Conservation (phyloP, 768 basidiomycete genomes). For the Serendipita sp. region DNA sequence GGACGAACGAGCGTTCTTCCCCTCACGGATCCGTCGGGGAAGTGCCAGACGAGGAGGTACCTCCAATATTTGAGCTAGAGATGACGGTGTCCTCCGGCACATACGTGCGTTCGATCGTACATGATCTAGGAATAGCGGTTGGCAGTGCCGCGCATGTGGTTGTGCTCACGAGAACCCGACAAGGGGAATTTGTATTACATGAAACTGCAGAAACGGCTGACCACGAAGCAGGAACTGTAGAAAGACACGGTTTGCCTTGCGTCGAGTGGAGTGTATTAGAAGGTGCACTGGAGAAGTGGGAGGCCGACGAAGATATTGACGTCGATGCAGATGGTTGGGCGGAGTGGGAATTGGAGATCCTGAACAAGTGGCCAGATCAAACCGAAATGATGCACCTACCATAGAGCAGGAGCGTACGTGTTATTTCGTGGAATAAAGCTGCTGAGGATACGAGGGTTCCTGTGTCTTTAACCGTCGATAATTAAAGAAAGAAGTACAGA, state of each 20-base stretch:
- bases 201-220: slow-evolving; percentile 6
- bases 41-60: slow-evolving; percentile 19
- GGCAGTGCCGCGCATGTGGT: slow-evolving; percentile 90
- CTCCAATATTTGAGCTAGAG: slow-evolving; percentile 67
- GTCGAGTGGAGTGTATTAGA: slow-evolving; percentile 62
- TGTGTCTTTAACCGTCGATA: too few relatives aligned
- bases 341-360: slow-evolving; percentile 71
- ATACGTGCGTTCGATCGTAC: slow-evolving; percentile 89
- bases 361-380: slow-evolving; percentile 25
- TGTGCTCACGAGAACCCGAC: slow-evolving; percentile 71
- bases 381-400: too few relatives aligned
- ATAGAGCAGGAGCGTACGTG: too few relatives aligned
- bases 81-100: slow-evolving; percentile 96
- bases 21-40: slow-evolving; percentile 19
- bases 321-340: slow-evolving; percentile 47
- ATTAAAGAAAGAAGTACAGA: too few relatives aligned
- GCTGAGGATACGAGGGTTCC: too few relatives aligned
- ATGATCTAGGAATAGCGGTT: slow-evolving; percentile 73
- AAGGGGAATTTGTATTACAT: slow-evolving; percentile 58
- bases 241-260: slow-evolving; percentile 41
- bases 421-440: too few relatives aligned
- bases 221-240: slow-evolving; percentile 17
- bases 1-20: background rate
- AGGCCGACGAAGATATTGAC: slow-evolving; percentile 28
- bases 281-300: slow-evolving; percentile 32